Evolutionary conservation across 116 monocot genomes (phyloP).

Genomic region (Zostera marina): DNA sequence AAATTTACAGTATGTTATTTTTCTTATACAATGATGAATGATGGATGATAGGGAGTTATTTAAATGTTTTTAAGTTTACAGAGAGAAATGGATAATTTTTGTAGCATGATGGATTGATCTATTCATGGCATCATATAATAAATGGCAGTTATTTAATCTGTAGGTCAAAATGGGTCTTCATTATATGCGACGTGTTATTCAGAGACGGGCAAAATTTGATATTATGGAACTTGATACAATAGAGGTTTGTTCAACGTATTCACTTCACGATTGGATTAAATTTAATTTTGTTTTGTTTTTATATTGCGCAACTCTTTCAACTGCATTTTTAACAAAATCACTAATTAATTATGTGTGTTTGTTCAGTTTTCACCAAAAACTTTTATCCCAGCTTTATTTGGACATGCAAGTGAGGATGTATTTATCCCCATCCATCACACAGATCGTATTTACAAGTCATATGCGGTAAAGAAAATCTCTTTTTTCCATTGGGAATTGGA

Average conservation of each 20-base stretch:
- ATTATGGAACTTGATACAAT: slow-evolving; percentile 80
- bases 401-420: slow-evolving; percentile 70
- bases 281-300: too few relatives aligned
- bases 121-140: too few relatives aligned
- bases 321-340: neutral
- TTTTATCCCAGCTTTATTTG: slow-evolving; percentile 98
- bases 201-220: slow-evolving; percentile 92
- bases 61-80: too few relatives aligned
- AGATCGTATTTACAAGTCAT: slow-evolving; percentile 69
- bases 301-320: too few relatives aligned
- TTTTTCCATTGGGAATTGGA: neutral
- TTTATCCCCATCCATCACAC: slow-evolving; percentile 85
- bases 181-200: slow-evolving; percentile 84
- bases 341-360: neutral
- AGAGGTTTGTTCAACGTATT: slow-evolving; percentile 32
- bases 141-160: neutral
- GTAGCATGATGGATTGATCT: too few relatives aligned
- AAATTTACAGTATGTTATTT: slow-evolving; percentile 65
- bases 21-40: neutral
- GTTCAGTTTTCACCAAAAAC: slow-evolving; percentile 74
- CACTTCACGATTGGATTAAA: too few relatives aligned
- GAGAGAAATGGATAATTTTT: too few relatives aligned
- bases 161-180: slow-evolving; percentile 89
- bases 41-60: too few relatives aligned
- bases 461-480: slow-evolving; percentile 46